Evolutionary conservation across 805 yeast species (phyloP), one percentile per base, ranked within the genome.

Genomic region (Cyberlindnera saturnus): DNA sequence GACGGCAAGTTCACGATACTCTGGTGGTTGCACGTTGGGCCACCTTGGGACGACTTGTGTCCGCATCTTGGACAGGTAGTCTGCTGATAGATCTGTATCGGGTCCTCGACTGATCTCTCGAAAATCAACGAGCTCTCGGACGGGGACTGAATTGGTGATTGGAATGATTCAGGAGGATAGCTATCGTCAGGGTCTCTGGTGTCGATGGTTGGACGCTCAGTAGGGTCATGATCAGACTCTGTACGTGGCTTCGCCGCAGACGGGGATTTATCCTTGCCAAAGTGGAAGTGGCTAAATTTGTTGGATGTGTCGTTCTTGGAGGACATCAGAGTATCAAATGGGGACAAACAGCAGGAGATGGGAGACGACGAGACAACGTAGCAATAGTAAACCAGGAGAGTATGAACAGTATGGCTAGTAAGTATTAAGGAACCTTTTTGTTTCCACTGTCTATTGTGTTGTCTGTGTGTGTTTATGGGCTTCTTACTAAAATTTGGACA

Each of bases 51-150:
- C 39, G 32, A 42, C 41, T 50, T 56, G 32, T 44, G 48, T 15
- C 58, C 57, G 41, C 60, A 55, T 43, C 60, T 51, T 26, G 63
- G 55, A 46, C 60, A 57, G 10, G 32, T 45, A 9, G 46, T 55
- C 28, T 53, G 59, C 36, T 49, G 59, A 34, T 43, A 52, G 33
- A 57, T 55, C 44, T 53, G 51, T 11, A 65, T 51, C 8, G 78
- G 78, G 48, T 80, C 86, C 56, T 81, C 84, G 8, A 81, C 87
- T 38, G 75, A 70, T 43, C 87, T 69, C 52, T 81, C 89, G 56
- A 78, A 84, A 55, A 82, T 82, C 56, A 74, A 57, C 14, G 82
- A 76, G 15, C 50, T 40, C 39, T 53, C 57, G 2, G 55, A 40
- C 16, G 43, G 47, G 6, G 49, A 43, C 10, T 42, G 42, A 9